phyloP scores from a whole-genome alignment of 306 rosid species.

The Acacia melanoxylon region DNA sequence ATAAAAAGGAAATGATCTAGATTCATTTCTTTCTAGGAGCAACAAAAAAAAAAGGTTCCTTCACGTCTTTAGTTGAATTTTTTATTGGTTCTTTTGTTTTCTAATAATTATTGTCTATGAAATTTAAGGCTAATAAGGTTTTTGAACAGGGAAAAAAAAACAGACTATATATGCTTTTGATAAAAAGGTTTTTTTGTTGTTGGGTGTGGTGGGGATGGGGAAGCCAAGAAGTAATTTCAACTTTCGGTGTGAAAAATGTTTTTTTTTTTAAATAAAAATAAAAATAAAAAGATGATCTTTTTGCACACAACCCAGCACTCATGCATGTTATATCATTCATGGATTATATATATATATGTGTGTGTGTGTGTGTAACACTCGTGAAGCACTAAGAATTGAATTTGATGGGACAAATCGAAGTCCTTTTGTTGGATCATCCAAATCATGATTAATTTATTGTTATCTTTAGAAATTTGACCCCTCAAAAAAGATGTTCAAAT shows the following conservation, averaged over 20 bases:
- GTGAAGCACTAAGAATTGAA: background rate
- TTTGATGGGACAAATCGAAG: constrained; percentile 22
- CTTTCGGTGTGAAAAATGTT: background rate
- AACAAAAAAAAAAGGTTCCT: background rate
- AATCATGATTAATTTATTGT: constrained; percentile 33
- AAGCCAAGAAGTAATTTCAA: background rate
- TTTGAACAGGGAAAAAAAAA: no score
- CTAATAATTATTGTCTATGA: background rate
- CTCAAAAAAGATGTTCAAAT: background rate
- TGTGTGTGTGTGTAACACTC: no score
- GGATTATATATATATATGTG: background rate
- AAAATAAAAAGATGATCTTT: background rate
- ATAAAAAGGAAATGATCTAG: background rate
- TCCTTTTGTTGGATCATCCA: constrained; percentile 31
- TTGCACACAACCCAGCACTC: background rate
- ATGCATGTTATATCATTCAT: background rate
- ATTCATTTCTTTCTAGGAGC: background rate
- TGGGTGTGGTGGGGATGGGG: background rate
- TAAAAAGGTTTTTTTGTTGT: background rate
- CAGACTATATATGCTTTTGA: background rate
- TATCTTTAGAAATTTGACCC: constrained; percentile 24
- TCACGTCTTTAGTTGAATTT: background rate
- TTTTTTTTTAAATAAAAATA: background rate
- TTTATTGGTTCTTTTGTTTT: background rate
- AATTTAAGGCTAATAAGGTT: background rate